Evolutionary conservation across 2,329 filamentous ascomycete genomes (phyloP), one percentile per base, ranked within the genome.

Genomic region (Verticillium alfalfae): DNA sequence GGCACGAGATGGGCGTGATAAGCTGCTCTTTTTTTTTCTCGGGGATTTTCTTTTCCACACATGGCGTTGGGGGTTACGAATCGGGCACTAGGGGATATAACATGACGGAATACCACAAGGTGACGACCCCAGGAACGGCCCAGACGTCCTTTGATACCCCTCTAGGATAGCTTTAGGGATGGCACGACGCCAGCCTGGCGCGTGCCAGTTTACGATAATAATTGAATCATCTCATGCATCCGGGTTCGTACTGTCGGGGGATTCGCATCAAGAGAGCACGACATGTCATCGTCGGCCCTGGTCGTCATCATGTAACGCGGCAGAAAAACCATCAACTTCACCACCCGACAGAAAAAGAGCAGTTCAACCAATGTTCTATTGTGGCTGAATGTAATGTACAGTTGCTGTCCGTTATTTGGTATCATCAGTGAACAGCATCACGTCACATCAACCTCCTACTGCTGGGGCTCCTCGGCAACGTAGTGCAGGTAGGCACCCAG

Each of bases 401-500:
- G 6, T 9, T 18, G n/a, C 45, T 52, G 45, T 22, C 18, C 18
- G 45, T 52, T 52, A 52, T 18, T 22, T 52, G 45, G 45, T 49
- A 49, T 49, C 45, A 49, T 49, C 8, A 22, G 45, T 49, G 45
- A 22, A n/a, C 18, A 49, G 45, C 45, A n/a, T 49, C 45, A 49
- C n/a, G 22, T 26, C n/a, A 26, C 26, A 26, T 26, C 26, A 26
- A 5, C 18, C n/a, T 22, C 45, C 22, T 70, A 79, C 39, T 59
- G 61, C 65, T 74, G 87, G 45, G 91, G 88, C 83, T 99, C 95
- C 73, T 94, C 92, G 2, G 93, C 93, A 67, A 97, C 93, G 70
- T 97, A 97, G 79, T 98, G 94, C 72, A 99, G 79, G 75, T 99
- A 99, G 3, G 94, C 91, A 57, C 95, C 95, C 62, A 99, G 79